A percentile compares a stretch with the other conserved stretches of the same genome.
Conservation (phyloP, 176 grass and related monocot species). For the Olyra latifolia region DNA sequence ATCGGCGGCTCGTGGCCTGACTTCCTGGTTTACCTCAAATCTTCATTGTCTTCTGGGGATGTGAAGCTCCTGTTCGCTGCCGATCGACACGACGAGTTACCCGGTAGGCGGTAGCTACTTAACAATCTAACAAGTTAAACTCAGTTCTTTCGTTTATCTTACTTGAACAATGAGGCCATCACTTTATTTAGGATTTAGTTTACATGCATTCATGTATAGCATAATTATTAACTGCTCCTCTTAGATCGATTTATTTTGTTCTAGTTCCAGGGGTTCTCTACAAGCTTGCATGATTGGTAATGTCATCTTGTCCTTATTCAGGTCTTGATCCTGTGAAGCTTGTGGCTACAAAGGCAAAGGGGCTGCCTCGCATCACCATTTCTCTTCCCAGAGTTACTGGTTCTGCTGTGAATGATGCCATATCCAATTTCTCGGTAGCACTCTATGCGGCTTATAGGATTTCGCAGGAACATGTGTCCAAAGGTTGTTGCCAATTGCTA, state of each 20-base stretch:
- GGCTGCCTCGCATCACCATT: constrained; percentile 76
- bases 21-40: constrained; percentile 76
- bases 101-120: constrained; percentile 11
- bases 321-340: constrained; percentile 41
- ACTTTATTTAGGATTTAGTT: neutral
- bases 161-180: neutral
- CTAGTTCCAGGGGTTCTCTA: neutral
- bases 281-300: neutral
- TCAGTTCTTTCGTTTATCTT: neutral
- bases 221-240: neutral
- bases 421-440: constrained; percentile 55
- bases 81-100: neutral
- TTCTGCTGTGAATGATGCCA: constrained; percentile 46
- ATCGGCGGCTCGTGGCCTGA: constrained; percentile 81
- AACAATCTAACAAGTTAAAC: neutral
- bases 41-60: constrained; percentile 56
- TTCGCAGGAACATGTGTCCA: constrained; percentile 35
- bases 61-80: constrained; percentile 52
- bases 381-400: constrained; percentile 49
- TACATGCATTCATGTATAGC: neutral
- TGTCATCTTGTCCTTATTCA: constrained; percentile 22
- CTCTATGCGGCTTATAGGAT: constrained; percentile 61
- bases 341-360: constrained; percentile 80
- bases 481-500: constrained; percentile 48
- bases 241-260: neutral